Percentiles rank a stretch among this genome's conserved stretches.
Conservation (phyloP, 768 basidiomycete species). For the Kwoniella dendrophila region DNA sequence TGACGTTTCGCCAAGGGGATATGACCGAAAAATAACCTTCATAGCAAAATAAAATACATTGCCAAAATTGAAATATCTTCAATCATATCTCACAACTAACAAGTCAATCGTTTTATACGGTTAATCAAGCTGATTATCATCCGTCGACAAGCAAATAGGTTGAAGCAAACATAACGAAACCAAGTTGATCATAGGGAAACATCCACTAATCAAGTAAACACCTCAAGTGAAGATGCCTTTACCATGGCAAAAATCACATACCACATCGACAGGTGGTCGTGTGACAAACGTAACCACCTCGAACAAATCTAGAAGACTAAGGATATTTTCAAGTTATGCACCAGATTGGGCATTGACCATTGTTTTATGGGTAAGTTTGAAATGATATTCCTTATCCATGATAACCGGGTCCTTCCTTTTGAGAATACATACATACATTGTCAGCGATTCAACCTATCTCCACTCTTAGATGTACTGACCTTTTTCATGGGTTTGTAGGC, state of each 20-base stretch:
- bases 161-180: not conserved
- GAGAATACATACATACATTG: too few species aligned
- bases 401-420: too few species aligned
- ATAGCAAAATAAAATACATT: too few species aligned
- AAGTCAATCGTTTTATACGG: too few species aligned
- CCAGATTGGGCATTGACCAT: conserved; percentile 54
- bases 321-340: conserved; percentile 46
- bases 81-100: too few species aligned
- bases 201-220: not conserved
- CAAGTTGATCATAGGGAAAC: not conserved
- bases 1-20: too few species aligned
- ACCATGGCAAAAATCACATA: conserved; percentile 7
- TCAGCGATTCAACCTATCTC: too few species aligned
- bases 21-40: too few species aligned
- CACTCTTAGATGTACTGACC: not conserved
- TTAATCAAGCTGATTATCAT: not conserved
- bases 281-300: conserved; percentile 8
- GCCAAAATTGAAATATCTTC: too few species aligned
- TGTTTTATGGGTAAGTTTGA: conserved; percentile 47
- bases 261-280: conserved; percentile 13
- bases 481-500: conserved; percentile 20
- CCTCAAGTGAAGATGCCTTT: not conserved
- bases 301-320: conserved; percentile 7
- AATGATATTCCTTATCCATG: too few species aligned
- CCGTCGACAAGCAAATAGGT: not conserved